phyloP scores from a whole-genome alignment of 495 filamentous ascomycete genomes.

The Xylaria flabelliformis region DNA sequence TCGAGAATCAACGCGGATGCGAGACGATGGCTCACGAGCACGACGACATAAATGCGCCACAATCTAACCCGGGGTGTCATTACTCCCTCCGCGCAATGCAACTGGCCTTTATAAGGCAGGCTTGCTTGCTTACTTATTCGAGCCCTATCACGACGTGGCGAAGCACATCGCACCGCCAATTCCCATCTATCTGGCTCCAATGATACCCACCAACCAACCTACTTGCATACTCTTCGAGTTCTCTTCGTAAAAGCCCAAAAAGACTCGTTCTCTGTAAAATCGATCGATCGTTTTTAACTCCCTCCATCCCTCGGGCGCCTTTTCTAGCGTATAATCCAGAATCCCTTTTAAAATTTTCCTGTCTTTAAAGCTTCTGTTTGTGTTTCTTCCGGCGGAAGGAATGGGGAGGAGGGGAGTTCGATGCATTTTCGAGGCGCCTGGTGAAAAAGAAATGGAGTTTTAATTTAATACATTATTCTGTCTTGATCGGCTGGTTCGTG shows the following conservation, averaged over 20 bases:
- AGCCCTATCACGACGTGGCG: not conserved
- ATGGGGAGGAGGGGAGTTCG: not conserved
- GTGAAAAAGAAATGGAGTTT: constrained; percentile 15
- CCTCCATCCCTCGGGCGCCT: too few species aligned
- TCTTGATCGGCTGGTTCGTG: not conserved
- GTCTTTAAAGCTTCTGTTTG: not conserved
- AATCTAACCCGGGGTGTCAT: not conserved
- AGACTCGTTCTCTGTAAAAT: constrained; percentile 6
- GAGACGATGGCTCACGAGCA: constrained; percentile 28
- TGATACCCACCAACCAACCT: constrained; percentile 14
- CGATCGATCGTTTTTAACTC: constrained; percentile 4
- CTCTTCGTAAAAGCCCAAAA: not conserved
- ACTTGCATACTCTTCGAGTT: constrained; percentile 11
- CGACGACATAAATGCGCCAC: not conserved
- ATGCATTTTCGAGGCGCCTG: constrained; percentile 25
- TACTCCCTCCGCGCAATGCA: not conserved
- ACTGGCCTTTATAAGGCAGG: not conserved
- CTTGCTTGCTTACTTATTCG: constrained; percentile 5
- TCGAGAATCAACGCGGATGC: constrained; percentile 34
- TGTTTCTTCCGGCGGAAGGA: not conserved
- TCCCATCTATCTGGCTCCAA: constrained; percentile 11
- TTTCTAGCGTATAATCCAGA: constrained; percentile 16
- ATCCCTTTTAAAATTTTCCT: not conserved
- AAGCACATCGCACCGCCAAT: constrained; percentile 12
- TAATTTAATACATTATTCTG: constrained; percentile 9